Percentiles rank a stretch among this genome's conserved stretches.
These are phyloP conservation scores for Limonium bicolor DNA, from an alignment of 148 eudicot species.

Conservation along the genomic window DNA sequence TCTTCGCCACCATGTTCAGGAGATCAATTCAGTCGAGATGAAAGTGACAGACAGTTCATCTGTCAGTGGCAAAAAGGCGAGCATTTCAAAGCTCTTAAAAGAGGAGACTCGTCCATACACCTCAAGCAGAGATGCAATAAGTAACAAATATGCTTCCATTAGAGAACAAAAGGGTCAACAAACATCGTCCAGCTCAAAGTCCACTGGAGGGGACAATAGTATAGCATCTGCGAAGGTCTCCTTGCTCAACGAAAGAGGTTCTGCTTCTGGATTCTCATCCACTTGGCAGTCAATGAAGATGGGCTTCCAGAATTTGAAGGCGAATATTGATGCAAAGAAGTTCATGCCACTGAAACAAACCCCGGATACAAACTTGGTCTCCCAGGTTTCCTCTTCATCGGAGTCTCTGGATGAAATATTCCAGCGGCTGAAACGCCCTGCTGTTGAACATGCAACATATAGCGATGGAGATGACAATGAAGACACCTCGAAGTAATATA, in stretches of 20 bases:
- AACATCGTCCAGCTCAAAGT: slow-evolving; percentile 24
- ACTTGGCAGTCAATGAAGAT: slow-evolving; percentile 74
- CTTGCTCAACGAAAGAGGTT: slow-evolving; percentile 29
- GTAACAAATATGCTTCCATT: slow-evolving; percentile 59
- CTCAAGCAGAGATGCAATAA: slow-evolving; percentile 52
- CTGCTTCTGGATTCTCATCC: slow-evolving; percentile 42
- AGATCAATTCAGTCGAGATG: slow-evolving; percentile 26
- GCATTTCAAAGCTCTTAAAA: slow-evolving; percentile 27
- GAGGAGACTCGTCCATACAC: slow-evolving; percentile 37
- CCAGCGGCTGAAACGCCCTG: slow-evolving; percentile 30
- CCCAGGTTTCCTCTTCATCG: slow-evolving; percentile 26
- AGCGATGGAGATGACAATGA: slow-evolving; percentile 7
- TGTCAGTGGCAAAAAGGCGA: slow-evolving; percentile 22
- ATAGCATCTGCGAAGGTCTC: slow-evolving; percentile 56
- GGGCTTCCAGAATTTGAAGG: slow-evolving; percentile 54
- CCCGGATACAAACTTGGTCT: slow-evolving; percentile 12
- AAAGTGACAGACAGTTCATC: slow-evolving; percentile 19
- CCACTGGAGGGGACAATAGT: slow-evolving; percentile 30
- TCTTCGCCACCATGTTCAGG: slow-evolving; percentile 25
- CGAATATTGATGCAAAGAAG: slow-evolving; percentile 45
- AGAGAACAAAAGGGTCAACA: slow-evolving; percentile 59
- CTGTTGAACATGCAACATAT: slow-evolving; percentile 9
- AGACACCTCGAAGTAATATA: background rate
- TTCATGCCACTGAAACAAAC: slow-evolving; percentile 25
- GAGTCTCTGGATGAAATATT: slow-evolving; percentile 51